Conservation (phyloP, 371 early-diverging fungal genomes). For the Mucor plumbeus region DNA sequence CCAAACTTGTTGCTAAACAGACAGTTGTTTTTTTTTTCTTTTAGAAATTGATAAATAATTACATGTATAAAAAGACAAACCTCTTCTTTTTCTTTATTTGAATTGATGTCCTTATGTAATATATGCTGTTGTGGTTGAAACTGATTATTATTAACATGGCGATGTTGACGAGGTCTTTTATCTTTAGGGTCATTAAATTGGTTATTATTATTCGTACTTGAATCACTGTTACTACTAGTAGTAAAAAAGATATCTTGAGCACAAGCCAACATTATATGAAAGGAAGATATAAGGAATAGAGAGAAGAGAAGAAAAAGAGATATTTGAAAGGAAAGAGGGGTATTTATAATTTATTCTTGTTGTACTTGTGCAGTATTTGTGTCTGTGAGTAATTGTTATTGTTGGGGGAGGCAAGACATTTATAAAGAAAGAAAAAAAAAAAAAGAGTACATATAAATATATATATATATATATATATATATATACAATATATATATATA, state of each 20-base stretch:
- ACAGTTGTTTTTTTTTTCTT: background rate
- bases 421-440: background rate
- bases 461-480: background rate
- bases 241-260: slow-evolving; percentile 37
- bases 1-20: slow-evolving; percentile 64
- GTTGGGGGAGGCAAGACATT: background rate
- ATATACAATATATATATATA: background rate
- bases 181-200: slow-evolving; percentile 17
- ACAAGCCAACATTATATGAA: slow-evolving; percentile 32
- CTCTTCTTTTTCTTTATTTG: slow-evolving; percentile 44
- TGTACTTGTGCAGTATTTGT: slow-evolving; percentile 19
- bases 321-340: slow-evolving; percentile 6
- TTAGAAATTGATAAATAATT: background rate
- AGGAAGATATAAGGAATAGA: background rate
- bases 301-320: background rate
- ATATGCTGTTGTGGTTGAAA: slow-evolving; percentile 16
- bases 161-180: slow-evolving; percentile 24
- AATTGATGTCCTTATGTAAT: slow-evolving; percentile 13
- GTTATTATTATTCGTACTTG: background rate
- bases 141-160: slow-evolving; percentile 10
- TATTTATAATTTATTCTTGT: slow-evolving; percentile 10
- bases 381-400: slow-evolving; percentile 24
- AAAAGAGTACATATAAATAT: background rate
- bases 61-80: slow-evolving; percentile 15
- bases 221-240: slow-evolving; percentile 7